Conservation (phyloP, 805 yeast genomes). For the Pichia kluyveri region DNA sequence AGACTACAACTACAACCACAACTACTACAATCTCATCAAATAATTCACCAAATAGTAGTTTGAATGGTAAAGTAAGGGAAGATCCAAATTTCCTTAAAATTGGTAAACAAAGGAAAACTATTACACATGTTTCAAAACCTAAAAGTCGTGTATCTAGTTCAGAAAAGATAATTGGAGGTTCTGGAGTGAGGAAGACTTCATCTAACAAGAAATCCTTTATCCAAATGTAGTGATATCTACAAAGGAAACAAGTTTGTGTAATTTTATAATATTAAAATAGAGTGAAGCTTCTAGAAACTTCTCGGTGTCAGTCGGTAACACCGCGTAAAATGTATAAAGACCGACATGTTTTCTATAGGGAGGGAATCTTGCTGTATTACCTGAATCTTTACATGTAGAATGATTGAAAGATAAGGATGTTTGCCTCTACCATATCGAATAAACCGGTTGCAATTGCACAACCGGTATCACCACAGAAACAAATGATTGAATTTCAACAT, state of each 20-base stretch:
- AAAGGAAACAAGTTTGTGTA: not conserved
- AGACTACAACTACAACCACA: constrained; percentile 42
- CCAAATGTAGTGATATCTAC: constrained; percentile 4
- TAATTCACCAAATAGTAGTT: constrained; percentile 16
- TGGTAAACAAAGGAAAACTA: constrained; percentile 22
- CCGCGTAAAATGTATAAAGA: too few species aligned
- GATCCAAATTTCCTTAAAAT: constrained; percentile 12
- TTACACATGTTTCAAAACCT: constrained; percentile 12
- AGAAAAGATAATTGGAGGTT: constrained; percentile 26
- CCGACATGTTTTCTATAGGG: too few species aligned
- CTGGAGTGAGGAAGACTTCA: constrained; percentile 29
- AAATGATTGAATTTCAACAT: constrained; percentile 51
- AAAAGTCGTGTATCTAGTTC: constrained; percentile 20
- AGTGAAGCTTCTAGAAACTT: too few species aligned
- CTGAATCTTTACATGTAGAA: too few species aligned
- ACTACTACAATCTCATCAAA: constrained; percentile 31
- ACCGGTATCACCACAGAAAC: constrained; percentile 63
- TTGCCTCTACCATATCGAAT: constrained; percentile 27
- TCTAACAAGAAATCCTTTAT: constrained; percentile 11
- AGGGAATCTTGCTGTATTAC: too few species aligned
- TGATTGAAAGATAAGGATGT: constrained; percentile 13
- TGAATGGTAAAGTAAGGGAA: constrained; percentile 9
- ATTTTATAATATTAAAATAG: not conserved
- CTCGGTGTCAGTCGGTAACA: too few species aligned
- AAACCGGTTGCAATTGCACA: constrained; percentile 37